These are phyloP conservation scores for Fistulinella cinereoalba DNA, from an alignment of 1,284 basidiomycete genomes.

Conservation along the genomic window DNA sequence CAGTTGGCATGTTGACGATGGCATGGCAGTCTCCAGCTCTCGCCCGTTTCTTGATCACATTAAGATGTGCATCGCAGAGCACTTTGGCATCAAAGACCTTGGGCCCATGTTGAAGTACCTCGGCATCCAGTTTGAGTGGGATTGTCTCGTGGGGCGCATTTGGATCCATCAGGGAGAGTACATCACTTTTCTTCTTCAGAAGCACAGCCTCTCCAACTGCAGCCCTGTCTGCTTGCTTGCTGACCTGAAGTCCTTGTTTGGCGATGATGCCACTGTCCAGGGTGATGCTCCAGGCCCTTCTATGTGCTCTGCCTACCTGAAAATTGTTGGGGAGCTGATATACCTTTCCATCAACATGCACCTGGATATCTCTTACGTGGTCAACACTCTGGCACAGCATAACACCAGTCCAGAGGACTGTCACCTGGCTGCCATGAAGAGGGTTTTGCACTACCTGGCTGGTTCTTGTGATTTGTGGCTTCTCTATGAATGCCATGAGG, in stretches of 20 bases:
- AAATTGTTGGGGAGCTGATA: neutral
- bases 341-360: neutral
- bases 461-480: too few relatives aligned
- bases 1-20: conserved; percentile 3
- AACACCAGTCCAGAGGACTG: neutral
- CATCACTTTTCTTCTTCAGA: neutral
- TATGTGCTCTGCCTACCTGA: neutral
- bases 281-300: neutral
- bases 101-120: neutral
- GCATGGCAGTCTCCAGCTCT: neutral
- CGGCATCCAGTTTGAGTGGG: neutral
- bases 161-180: conserved; percentile 4
- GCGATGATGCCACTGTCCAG: neutral
- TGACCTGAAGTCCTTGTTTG: neutral
- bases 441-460: too few relatives aligned
- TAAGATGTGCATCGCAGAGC: neutral
- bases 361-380: neutral
- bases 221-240: neutral
- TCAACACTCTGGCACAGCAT: neutral
- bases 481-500: too few relatives aligned
- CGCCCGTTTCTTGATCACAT: neutral
- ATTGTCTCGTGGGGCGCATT: neutral
- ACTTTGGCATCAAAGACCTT: neutral
- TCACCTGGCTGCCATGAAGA: neutral
- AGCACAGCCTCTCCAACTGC: neutral